These are phyloP conservation scores for Colletotrichum cordylinicola DNA, from an alignment of 2,329 filamentous ascomycete species.

Conservation along the genomic window DNA sequence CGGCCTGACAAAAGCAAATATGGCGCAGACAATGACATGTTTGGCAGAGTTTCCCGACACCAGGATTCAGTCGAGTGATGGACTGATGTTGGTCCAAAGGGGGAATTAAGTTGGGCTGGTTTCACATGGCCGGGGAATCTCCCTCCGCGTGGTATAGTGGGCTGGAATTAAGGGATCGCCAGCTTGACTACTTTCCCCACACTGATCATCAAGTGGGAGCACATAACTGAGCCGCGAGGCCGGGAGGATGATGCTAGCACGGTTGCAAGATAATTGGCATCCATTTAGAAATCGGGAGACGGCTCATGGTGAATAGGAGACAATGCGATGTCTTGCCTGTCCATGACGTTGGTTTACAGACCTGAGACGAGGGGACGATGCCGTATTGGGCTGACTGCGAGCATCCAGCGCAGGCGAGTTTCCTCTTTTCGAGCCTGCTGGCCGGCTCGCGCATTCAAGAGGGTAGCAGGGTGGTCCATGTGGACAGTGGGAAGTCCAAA, in stretches of 20 bases:
- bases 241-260: background rate
- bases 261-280: background rate
- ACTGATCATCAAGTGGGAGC: slow-evolving; percentile 6
- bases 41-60: background rate
- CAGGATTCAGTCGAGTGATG: background rate
- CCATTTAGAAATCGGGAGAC: background rate
- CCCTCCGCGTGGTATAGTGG: slow-evolving; percentile 16
- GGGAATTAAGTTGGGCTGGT: background rate
- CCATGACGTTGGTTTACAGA: background rate
- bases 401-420: background rate
- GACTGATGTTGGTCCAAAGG: slow-evolving; percentile 2
- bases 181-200: background rate
- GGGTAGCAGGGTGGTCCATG: background rate
- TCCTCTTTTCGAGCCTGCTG: background rate
- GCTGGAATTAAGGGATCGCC: slow-evolving; percentile 6
- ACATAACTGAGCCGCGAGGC: background rate
- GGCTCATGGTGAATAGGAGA: background rate
- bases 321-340: background rate
- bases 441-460: background rate
- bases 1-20: background rate
- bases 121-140: slow-evolving; percentile 8
- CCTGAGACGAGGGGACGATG: background rate
- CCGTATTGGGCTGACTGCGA: background rate
- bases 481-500: background rate
- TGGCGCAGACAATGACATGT: background rate